These are phyloP conservation scores for Penicillium macrosclerotiorum DNA, from an alignment of 495 filamentous ascomycete species.

Conservation along the genomic window DNA sequence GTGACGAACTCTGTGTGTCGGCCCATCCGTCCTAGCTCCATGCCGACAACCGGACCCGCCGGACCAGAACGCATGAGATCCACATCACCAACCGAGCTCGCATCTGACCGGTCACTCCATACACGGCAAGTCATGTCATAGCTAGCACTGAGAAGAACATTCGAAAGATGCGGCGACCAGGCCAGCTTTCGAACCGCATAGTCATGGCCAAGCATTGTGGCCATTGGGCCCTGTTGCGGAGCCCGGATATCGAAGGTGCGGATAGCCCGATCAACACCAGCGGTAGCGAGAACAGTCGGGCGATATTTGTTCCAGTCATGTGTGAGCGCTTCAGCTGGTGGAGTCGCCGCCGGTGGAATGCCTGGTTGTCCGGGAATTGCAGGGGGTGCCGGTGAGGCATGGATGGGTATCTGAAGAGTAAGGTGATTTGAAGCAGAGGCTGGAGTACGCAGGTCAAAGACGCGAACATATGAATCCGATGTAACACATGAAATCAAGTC, in stretches of 20 bases:
- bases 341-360: conserved; percentile 28
- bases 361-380: conserved; percentile 34
- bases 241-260: conserved; percentile 85
- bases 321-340: conserved; percentile 79
- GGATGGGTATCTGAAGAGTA: conserved; percentile 71
- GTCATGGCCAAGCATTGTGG: conserved; percentile 76
- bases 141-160: conserved; percentile 81
- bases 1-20: conserved; percentile 93
- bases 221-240: conserved; percentile 64
- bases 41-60: conserved; percentile 47
- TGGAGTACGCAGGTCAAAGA: conserved; percentile 88
- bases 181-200: conserved; percentile 82
- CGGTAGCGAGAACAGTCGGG: conserved; percentile 75
- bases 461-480: conserved; percentile 77
- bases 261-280: conserved; percentile 83
- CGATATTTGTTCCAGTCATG: conserved; percentile 99
- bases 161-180: conserved; percentile 88
- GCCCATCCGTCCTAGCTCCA: conserved; percentile 83
- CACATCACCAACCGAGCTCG: conserved; percentile 51
- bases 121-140: conserved; percentile 97
- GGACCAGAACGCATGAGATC: conserved; percentile 40
- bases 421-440: conserved; percentile 80
- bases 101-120: conserved; percentile 70
- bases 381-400: conserved; percentile 52
- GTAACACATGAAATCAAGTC: conserved; percentile 77